Base-by-base conservation (phyloP, 768 basidiomycete genomes). In the Kwoniella sp. region DNA sequence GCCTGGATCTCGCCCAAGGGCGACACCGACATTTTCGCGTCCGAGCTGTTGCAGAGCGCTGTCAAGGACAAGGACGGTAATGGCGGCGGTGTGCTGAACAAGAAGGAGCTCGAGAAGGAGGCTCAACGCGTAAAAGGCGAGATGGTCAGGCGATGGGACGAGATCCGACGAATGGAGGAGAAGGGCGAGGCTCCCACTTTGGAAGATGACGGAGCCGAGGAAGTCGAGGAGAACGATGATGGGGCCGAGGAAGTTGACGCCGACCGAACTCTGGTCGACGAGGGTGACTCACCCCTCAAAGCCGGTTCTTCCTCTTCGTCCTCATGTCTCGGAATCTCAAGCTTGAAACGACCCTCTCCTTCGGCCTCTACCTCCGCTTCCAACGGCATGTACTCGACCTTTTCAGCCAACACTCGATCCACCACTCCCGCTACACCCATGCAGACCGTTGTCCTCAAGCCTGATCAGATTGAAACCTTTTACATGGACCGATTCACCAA, bases 1-100 rank as follows among this genome's bases (percentile, higher is more conserved):
- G 66, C 81, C 26, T 81, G 77, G 73, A 79, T 82, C 66, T 78
- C 73, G 11, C 77, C 82, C 23, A 73, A 74, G 22, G 82, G 81
- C 12, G 80, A 81, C 31, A 74, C 81, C 25, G 82, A 83, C 66
- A 72, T 75, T 29, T 83, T 77, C 67, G 81, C 81, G 51, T 80
- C 78, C 55, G 82, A 82, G 47, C 72, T 79, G 25, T 65, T 82
- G 12, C 76, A 81, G 60, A 59, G 69, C n/a, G 58, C 55, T 30
- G 68, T 66, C 55, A 77, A 63, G 31, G 69, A 52, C 26, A 60
- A 50, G 15, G 48, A 63, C 30, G 69, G 55, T 52, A 56, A 41
- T 9, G 52, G 50, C 17, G 57, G 60, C 15, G 50, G 61, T 20
- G 51, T 81, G 58, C 68, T 78, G 45, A 58, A 68, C 54, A 68